These are phyloP conservation scores for Solanum okadae DNA, from an alignment of 257 asterid genomes.

Conservation along the genomic window DNA sequence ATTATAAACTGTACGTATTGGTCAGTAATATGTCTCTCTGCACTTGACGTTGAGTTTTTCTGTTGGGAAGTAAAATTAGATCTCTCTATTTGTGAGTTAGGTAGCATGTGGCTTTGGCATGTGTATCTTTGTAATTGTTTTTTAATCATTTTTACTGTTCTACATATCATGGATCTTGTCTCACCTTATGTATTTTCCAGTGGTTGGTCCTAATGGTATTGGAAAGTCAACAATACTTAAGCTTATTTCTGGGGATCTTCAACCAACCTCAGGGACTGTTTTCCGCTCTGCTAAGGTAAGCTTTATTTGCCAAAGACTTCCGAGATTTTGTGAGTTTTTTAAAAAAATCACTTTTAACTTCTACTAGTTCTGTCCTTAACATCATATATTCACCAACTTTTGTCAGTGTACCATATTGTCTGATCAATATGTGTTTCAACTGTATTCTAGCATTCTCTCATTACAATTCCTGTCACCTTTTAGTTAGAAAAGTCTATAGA, in stretches of 20 bases:
- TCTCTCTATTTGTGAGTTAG: background rate
- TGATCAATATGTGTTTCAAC: background rate
- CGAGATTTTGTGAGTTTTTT: background rate
- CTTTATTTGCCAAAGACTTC: background rate
- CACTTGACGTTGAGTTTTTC: background rate
- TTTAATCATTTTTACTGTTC: background rate
- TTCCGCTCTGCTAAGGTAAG: constrained; percentile 97
- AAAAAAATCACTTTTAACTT: background rate
- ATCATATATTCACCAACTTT: background rate
- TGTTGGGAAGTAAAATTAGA: background rate
- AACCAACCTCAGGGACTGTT: constrained; percentile 95
- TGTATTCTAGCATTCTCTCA: background rate
- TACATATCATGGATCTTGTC: background rate
- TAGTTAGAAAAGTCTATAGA: background rate
- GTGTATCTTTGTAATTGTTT: background rate
- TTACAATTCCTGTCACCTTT: background rate
- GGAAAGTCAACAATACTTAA: constrained; percentile 96
- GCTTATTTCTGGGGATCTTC: constrained; percentile 93
- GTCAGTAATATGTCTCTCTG: background rate
- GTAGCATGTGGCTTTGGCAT: background rate
- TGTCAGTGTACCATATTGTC: background rate
- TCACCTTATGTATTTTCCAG: constrained; percentile 33
- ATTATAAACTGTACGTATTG: background rate
- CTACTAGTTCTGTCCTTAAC: background rate
- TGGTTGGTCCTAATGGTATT: constrained; percentile 99